Evolutionary conservation across 305 asterid genomes (phyloP).

Genomic region (Solanum hybrid): DNA sequence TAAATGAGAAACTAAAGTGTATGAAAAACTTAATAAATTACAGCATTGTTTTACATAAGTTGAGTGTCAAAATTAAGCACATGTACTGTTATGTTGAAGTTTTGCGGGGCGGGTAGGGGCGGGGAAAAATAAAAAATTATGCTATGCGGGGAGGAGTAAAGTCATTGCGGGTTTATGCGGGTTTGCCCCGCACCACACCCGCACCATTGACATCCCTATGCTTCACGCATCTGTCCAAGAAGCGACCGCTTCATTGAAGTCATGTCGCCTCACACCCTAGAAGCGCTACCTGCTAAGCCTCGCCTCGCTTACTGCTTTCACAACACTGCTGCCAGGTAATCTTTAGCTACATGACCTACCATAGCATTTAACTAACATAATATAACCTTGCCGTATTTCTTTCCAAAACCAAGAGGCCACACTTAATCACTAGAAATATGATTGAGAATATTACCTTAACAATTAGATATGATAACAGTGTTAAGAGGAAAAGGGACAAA

Average conservation of each 20-base stretch:
- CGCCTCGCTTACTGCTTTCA: background rate
- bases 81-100: too few species aligned
- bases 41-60: background rate
- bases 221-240: background rate
- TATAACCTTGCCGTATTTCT: background rate
- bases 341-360: background rate
- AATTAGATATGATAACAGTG: background rate
- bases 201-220: too few species aligned
- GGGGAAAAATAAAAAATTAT: too few species aligned
- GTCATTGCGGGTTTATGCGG: too few species aligned
- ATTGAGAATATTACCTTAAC: background rate
- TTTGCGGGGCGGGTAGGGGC: too few species aligned
- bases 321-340: background rate
- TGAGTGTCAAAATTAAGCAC: too few species aligned
- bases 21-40: background rate
- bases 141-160: background rate
- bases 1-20: background rate
- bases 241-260: background rate
- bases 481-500: background rate
- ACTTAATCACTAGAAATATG: background rate
- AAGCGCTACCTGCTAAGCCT: background rate
- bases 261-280: background rate
- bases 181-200: too few species aligned
- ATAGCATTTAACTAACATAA: background rate
- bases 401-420: background rate